These are phyloP conservation scores for Plasmodium gaboni DNA, from an alignment of 169 alveolate species.

Conservation along the genomic window DNA sequence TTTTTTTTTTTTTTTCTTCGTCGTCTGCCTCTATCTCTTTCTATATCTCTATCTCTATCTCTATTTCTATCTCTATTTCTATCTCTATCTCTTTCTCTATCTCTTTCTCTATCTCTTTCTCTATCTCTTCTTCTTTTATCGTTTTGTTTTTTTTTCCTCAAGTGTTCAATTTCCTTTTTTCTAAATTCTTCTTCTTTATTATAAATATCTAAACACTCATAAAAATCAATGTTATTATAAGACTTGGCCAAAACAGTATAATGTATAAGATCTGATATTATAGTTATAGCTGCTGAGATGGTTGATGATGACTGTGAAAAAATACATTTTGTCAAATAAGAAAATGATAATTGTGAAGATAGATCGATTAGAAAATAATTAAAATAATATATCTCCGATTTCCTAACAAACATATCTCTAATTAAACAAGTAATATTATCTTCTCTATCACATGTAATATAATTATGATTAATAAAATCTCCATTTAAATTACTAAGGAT, in stretches of 20 bases:
- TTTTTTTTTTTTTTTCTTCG: too few species aligned
- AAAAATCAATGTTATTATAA: constrained; percentile 43
- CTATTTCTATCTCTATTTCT: constrained; percentile 2
- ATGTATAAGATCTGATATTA: constrained; percentile 40
- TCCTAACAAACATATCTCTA: constrained; percentile 64
- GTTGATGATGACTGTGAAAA: constrained; percentile 58
- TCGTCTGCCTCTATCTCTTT: neutral
- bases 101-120: neutral
- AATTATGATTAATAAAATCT: constrained; percentile 11
- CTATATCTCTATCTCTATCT: neutral
- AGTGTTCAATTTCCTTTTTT: constrained; percentile 12
- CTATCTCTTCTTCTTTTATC: constrained; percentile 18
- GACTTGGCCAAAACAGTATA: constrained; percentile 41
- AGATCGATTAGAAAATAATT: constrained; percentile 49
- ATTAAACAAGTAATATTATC: constrained; percentile 66
- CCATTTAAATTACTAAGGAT: constrained; percentile 66
- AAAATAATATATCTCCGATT: constrained; percentile 66
- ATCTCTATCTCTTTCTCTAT: neutral
- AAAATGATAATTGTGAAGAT: constrained; percentile 51
- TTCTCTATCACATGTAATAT: constrained; percentile 43
- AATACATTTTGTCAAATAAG: constrained; percentile 38
- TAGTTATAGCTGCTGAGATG: constrained; percentile 70
- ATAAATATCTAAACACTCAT: constrained; percentile 49
- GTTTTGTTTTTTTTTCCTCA: constrained; percentile 28
- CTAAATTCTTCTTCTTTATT: constrained; percentile 40